Evolutionary conservation across 2,329 filamentous ascomycete species (phyloP), one percentile per base, ranked within the genome.

Genomic region (Aspergillus udagawae): DNA sequence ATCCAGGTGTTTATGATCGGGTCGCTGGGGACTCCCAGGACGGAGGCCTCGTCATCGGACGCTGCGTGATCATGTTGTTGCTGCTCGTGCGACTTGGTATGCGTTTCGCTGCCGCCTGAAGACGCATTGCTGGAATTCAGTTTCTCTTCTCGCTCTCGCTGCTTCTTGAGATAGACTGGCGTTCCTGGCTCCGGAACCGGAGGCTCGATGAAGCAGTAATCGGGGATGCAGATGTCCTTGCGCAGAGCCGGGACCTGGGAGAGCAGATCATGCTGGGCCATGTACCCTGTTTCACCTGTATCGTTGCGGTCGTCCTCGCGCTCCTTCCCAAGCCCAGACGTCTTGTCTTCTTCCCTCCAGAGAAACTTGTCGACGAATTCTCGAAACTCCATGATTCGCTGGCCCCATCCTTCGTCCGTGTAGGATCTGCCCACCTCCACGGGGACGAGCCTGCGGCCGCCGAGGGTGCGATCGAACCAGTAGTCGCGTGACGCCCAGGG

Each of bases 1-100:
- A 97, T 88, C 94, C 94, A 99, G 7, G 91, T 92, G 73, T 97
- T 96, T 20, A 95, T 80, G 47, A 89, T 78, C 0, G 91, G 91
- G 23, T 84, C 81, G 6, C 51, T 59, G 0, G 68, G 63, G 44
- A 68, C 49, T 7, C 50, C 59, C 27, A 64, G 47, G 7, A 49
- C 25, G 7, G 57, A 59, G 4, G 20, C 3, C 27, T 60, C 53
- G 42, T 53, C 44, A 29, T 62, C 61, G 8, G 48, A 35, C 21
- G 27, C 14, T 63, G 58, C n/a, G 23, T 52, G 41, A 2, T 49
- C 47, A 12, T 48, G 20, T 50, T 51, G 23, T 57, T 56, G 12
- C 27, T 51, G 17, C 17, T 49, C 32, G 6, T 38, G 32, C 14
- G 32, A 7, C n/a, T n/a, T n/a, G 41, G 23, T 54, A 17, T 38